Base-by-base conservation (phyloP, 1,139 yeast species). In the Kodamaea suecica region DNA sequence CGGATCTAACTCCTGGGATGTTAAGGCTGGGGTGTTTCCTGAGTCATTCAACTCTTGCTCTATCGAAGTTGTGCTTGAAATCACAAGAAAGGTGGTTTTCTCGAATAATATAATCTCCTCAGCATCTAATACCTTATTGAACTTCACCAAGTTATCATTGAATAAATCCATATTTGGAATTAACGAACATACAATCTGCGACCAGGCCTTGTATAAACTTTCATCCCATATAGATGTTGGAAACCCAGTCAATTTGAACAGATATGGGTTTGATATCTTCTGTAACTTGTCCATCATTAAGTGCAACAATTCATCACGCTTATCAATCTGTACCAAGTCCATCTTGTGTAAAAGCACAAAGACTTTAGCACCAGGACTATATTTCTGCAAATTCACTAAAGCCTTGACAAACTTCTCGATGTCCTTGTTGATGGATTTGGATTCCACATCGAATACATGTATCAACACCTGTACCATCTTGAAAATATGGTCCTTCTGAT, bases 211-310 rank as follows among this genome's bases (percentile, higher is more conserved):
- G 60, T 90, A 92, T 43, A 92, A 70, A 52, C 95, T 81, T 59
- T 92, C 98, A 60, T 92, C 97, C 98, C 98, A 92, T 40, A 92
- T 92, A 3, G 96, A 85, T 0, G 98, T 92, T 5, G 97, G 92
- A 55, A 88, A 90, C 6, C 97, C 97, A n/a, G 77, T 76, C 29
- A 88, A 66, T 38, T 78, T 70, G 61, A 87, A 88, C 30, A 85
- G 87, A 58, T 72, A 88, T 19, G 87, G 87, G 40, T 77, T 72
- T 8, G 95, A 83, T 12, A 86, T 84, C 39, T 78, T 80, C 46
- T 82, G 84, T 42, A 90, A 63, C 50, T 84, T 84, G 39, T 77
- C 81, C 85, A 87, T 84, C 83, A 90, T 87, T 27, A 85, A 76
- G 21, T 72, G 75, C 53, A 88, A 86, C 44, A 92, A 72, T 53